Evolutionary conservation across 352 stramenopile species (phyloP), one percentile per base, ranked within the genome.

Genomic region (Globisporangium irregulare): DNA sequence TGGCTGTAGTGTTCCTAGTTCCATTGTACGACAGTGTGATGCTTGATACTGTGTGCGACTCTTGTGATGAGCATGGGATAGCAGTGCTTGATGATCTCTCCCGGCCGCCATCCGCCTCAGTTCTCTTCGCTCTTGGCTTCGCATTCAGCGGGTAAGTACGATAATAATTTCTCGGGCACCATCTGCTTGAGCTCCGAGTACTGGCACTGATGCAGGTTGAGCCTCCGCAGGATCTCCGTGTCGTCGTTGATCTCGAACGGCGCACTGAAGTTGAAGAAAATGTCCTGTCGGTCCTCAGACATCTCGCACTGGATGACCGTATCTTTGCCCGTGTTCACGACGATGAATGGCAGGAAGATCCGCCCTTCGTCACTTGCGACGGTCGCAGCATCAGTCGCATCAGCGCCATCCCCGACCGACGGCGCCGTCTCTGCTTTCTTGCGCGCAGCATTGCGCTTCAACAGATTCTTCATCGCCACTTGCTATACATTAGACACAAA

Each of bases 191-290:
- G 69, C 55, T 94, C 82, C n/a, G 74, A 61, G 41, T 77, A 86
- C 43, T 77, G 58, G 53, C 80, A 80, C 67, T 93, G 90, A 79
- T 97, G 91, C 76, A 99, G 79, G 55, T 92, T 89, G 50, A 99
- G 81, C 66, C 91, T 88, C 72, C 97, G 98, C 69, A 99, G 77
- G 64, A 99, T 98, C 51, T 98, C 96, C 67, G 97, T 98, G 77
- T 99, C 97, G 80, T 99, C 96, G 73, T 98, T 97, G 77, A 99
- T 98, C 79, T 99, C 95, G 78, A 99, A 99, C 43, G 95, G 92
- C 53, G 89, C 87, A 71, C 81, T 96, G 74, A 99, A 99, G 73
- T 99, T 98, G 82, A 99, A 99, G 71, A 97, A 98, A 41, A 99
- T 97, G 72, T 98, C 91, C 38, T 96, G 93, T 0, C 92, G 87